phyloP scores from a whole-genome alignment of 495 filamentous ascomycete species.

The Podospora anserina region DNA sequence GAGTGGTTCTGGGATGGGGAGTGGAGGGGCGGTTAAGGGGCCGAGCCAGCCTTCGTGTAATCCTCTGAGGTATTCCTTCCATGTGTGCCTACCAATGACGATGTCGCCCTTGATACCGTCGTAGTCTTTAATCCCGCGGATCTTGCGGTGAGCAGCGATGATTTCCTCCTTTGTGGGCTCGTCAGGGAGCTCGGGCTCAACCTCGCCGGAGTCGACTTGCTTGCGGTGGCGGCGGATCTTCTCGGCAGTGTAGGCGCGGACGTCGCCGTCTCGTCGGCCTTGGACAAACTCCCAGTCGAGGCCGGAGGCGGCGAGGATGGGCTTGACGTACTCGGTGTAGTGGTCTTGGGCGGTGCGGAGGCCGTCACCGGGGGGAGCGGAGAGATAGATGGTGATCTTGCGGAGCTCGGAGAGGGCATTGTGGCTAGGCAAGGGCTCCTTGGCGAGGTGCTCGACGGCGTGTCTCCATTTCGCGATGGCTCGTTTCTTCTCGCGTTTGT shows the following conservation, averaged over 20 bases:
- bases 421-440: conserved; percentile 60
- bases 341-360: conserved; percentile 80
- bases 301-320: conserved; percentile 81
- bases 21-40: conserved; percentile 53
- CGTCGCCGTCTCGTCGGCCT: conserved; percentile 81
- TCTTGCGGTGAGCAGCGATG: conserved; percentile 54
- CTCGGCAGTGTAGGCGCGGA: conserved; percentile 78
- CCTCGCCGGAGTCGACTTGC: conserved; percentile 47
- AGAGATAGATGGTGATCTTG: conserved; percentile 80
- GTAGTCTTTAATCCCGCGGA: conserved; percentile 63
- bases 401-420: conserved; percentile 67
- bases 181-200: conserved; percentile 41
- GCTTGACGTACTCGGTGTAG: conserved; percentile 94
- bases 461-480: conserved; percentile 82
- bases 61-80: conserved; percentile 95
- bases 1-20: conserved; percentile 30
- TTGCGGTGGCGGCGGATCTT: conserved; percentile 67
- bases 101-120: conserved; percentile 76
- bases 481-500: conserved; percentile 81
- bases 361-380: conserved; percentile 81
- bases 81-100: conserved; percentile 85
- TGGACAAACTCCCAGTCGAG: conserved; percentile 95
- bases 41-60: conserved; percentile 97
- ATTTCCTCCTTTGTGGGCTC: conserved; percentile 53
- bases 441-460: conserved; percentile 79